phyloP scores from a whole-genome alignment of 108 stramenopile genomes.

The Seminavis robusta region DNA sequence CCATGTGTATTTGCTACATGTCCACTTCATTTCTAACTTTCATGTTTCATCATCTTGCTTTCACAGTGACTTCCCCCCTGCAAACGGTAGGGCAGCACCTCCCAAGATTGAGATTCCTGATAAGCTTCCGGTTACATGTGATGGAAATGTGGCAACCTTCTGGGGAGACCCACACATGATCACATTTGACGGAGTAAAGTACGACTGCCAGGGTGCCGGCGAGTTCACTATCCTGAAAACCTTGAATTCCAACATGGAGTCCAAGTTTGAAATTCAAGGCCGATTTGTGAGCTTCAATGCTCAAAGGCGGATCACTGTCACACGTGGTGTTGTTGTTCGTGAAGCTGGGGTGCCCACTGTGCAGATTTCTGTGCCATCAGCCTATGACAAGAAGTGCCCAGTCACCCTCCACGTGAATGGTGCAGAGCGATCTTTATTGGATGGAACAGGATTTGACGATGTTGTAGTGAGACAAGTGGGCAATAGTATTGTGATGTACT shows the following conservation, averaged over 20 bases:
- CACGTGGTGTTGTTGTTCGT: background rate
- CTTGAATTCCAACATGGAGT: no score
- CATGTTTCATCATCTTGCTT: no score
- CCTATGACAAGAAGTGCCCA: background rate
- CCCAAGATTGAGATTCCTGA: no score
- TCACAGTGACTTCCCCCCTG: no score
- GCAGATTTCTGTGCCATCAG: conserved; percentile 2
- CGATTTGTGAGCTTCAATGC: conserved; percentile 5
- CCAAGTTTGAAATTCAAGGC: conserved; percentile 15
- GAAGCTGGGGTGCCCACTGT: background rate
- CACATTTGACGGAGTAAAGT: conserved; percentile 17
- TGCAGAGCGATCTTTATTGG: background rate
- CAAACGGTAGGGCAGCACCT: no score
- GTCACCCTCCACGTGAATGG: conserved; percentile 1
- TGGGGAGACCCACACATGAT: conserved; percentile 24
- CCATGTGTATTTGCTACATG: no score
- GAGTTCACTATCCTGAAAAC: conserved; percentile 10
- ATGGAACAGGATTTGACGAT: conserved; percentile 3
- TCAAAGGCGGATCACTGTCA: background rate
- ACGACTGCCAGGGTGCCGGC: conserved; percentile 19
- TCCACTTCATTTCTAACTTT: no score
- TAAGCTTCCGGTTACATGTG: no score
- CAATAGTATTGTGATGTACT: no score
- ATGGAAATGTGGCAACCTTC: conserved; percentile 4
- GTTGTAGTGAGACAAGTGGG: no score